Conservation (phyloP, 2,329 filamentous ascomycete genomes). For the Phialemoniopsis sp. region DNA sequence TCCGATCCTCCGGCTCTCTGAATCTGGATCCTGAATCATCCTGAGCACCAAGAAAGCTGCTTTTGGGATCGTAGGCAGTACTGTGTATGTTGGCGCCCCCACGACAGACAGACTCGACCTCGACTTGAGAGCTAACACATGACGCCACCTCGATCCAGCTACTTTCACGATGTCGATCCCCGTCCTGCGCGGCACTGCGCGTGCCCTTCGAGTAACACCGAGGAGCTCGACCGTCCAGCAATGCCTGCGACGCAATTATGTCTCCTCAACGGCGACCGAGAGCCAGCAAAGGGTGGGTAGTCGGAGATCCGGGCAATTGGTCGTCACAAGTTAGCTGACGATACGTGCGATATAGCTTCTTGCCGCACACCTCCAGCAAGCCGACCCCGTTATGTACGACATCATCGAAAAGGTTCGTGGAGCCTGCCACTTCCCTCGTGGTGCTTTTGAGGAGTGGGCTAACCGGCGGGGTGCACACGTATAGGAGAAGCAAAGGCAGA, state of each 20-base stretch:
- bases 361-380: slow-evolving; percentile 71
- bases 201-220: slow-evolving; percentile 34
- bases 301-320: too few relatives aligned
- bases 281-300: slow-evolving; percentile 52
- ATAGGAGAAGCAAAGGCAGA: slow-evolving; percentile 92
- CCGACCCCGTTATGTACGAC: slow-evolving; percentile 80
- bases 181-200: slow-evolving; percentile 42
- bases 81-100: too few relatives aligned
- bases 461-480: slow-evolving; percentile 6
- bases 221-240: slow-evolving; percentile 24
- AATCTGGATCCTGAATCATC: too few relatives aligned
- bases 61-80: too few relatives aligned
- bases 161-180: slow-evolving; percentile 39
- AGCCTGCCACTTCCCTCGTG: not conserved
- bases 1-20: too few relatives aligned
- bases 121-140: too few relatives aligned
- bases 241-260: slow-evolving; percentile 27
- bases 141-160: too few relatives aligned
- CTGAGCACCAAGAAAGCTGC: too few relatives aligned
- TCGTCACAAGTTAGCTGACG: too few relatives aligned
- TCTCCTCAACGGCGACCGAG: slow-evolving; percentile 46
- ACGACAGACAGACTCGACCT: too few relatives aligned
- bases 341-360: slow-evolving; percentile 58
- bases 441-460: not conserved
- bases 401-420: slow-evolving; percentile 80